These are phyloP conservation scores for Pseudonitzschia multiseries DNA, from an alignment of 108 stramenopile species.

Conservation along the genomic window DNA sequence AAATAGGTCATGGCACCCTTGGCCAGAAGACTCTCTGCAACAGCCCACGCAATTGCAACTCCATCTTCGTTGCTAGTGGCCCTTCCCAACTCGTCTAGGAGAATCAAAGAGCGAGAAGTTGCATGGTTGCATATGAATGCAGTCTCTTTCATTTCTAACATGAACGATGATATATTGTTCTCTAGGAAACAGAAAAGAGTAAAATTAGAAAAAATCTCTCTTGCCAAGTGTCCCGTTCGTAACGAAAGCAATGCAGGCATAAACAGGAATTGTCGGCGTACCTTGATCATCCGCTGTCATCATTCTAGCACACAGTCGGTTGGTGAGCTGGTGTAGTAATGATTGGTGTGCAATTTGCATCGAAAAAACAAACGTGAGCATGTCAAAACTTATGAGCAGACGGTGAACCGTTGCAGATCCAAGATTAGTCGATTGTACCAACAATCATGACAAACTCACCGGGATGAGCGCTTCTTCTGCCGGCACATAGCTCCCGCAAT, in stretches of 20 bases:
- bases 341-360: background rate
- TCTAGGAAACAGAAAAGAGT: constrained; percentile 32
- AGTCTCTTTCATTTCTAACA: constrained; percentile 94
- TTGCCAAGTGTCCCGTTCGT: background rate
- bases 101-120: constrained; percentile 75
- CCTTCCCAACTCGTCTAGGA: constrained; percentile 94
- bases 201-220: background rate
- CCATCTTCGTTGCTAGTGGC: constrained; percentile 96
- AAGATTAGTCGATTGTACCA: background rate
- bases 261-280: background rate
- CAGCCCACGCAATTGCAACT: constrained; percentile 87
- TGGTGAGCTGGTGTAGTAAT: constrained; percentile 44
- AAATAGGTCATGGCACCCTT: constrained; percentile 86
- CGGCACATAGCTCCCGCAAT: constrained; percentile 93
- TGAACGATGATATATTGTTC: constrained; percentile 92
- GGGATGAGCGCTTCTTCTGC: constrained; percentile 86
- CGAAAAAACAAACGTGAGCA: background rate
- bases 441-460: constrained; percentile 13
- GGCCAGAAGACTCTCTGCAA: constrained; percentile 70
- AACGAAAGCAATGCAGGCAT: background rate
- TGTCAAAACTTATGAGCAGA: background rate
- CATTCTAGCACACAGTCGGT: constrained; percentile 82
- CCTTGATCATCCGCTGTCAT: constrained; percentile 82
- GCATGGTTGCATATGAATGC: constrained; percentile 87
- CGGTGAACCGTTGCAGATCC: too few species aligned